Evolutionary conservation across 148 eudicot genomes (phyloP).

Genomic region (Fallopia convolvulus): DNA sequence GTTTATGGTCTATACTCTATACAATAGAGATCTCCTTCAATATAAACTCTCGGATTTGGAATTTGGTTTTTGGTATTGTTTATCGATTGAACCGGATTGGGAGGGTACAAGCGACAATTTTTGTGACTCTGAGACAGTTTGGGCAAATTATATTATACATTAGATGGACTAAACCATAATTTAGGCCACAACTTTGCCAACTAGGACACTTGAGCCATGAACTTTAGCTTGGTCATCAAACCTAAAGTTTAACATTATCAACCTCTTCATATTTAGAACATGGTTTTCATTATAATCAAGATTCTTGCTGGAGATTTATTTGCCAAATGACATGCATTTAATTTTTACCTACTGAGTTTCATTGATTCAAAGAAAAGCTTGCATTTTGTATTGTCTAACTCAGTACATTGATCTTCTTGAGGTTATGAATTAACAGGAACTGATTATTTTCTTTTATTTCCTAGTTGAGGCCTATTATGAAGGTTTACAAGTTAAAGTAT

Average conservation of each 20-base stretch:
- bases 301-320: no score
- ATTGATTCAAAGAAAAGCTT: not conserved
- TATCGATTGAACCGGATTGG: not conserved
- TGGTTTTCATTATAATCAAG: no score
- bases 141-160: not conserved
- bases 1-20: not conserved
- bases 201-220: not conserved
- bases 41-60: not conserved
- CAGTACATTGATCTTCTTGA: not conserved
- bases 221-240: not conserved
- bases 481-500: slow-evolving; percentile 85
- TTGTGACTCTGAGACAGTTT: not conserved
- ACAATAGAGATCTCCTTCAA: not conserved
- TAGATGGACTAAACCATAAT: not conserved
- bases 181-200: not conserved
- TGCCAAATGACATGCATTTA: not conserved
- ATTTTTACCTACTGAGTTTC: not conserved
- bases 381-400: not conserved
- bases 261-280: not conserved
- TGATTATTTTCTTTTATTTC: slow-evolving; percentile 7
- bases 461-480: slow-evolving; percentile 67
- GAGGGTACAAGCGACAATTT: not conserved
- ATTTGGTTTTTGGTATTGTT: not conserved
- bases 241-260: not conserved
- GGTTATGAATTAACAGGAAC: not conserved